Percentiles rank a stretch among this genome's conserved stretches.
phyloP scores from a whole-genome alignment of 345 rosid species.

The Sonneratia caseolaris region DNA sequence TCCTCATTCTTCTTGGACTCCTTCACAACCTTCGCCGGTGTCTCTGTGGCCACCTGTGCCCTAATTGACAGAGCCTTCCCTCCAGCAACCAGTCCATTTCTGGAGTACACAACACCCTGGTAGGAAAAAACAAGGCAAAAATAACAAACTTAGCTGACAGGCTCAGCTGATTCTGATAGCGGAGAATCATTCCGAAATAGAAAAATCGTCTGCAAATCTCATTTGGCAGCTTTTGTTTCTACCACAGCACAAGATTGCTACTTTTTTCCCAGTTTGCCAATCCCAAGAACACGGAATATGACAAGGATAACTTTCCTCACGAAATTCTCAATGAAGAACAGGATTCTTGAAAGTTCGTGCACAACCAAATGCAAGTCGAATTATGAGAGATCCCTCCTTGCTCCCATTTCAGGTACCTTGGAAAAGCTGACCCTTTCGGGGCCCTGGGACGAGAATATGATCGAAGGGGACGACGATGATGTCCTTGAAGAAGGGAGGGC shows the following conservation, averaged over 20 bases:
- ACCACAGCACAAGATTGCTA: neutral
- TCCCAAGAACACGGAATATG: neutral
- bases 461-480: slow-evolving; percentile 1
- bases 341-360: neutral
- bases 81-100: slow-evolving; percentile 36
- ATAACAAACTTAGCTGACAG: neutral
- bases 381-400: neutral
- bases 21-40: slow-evolving; percentile 69
- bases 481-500: slow-evolving; percentile 13
- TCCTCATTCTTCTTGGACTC: slow-evolving; percentile 82
- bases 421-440: slow-evolving; percentile 10
- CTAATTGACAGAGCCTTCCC: slow-evolving; percentile 32
- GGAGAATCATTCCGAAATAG: neutral
- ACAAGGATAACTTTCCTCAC: neutral
- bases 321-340: no score
- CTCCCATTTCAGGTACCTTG: slow-evolving; percentile 7
- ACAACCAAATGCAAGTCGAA: neutral
- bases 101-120: slow-evolving; percentile 48
- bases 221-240: neutral
- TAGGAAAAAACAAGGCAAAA: neutral
- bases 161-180: neutral
- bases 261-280: neutral
- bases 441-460: slow-evolving; percentile 6
- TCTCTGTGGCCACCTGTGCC: slow-evolving; percentile 87
- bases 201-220: neutral